Evolutionary conservation across 306 rosid genomes (phyloP).

Genomic region (Glycyrrhiza uralensis): DNA sequence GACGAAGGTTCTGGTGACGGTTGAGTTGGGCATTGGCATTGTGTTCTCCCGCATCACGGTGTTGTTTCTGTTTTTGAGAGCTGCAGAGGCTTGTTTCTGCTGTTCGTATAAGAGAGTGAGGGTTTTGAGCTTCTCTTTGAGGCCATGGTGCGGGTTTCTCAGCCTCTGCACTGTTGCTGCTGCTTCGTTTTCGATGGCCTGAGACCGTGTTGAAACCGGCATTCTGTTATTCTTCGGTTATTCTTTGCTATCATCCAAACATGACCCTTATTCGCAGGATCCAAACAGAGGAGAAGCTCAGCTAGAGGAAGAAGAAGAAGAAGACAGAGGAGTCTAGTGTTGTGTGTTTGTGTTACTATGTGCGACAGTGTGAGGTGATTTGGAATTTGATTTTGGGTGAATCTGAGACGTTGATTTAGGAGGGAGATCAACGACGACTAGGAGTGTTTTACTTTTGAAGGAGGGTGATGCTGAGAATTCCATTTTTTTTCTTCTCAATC

Average conservation of each 20-base stretch:
- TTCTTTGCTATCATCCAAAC: constrained; percentile 23
- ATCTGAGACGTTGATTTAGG: constrained; percentile 42
- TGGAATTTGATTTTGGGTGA: constrained; percentile 25
- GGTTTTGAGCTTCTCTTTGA: constrained; percentile 85
- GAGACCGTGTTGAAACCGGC: constrained; percentile 94
- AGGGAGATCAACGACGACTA: constrained; percentile 20
- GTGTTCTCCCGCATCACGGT: constrained; percentile 66
- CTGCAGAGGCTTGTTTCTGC: constrained; percentile 70
- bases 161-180: constrained; percentile 26
- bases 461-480: constrained; percentile 17
- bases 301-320: constrained; percentile 19
- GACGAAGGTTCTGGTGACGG: constrained; percentile 60
- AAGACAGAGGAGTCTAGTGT: too few species aligned
- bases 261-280: too few species aligned
- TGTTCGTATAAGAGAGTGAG: constrained; percentile 81
- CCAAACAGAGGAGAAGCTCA: background rate
- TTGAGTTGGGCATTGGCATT: constrained; percentile 53
- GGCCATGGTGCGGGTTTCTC: constrained; percentile 82
- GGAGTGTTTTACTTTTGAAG: constrained; percentile 29
- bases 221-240: constrained; percentile 34
- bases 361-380: background rate
- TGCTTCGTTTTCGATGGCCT: constrained; percentile 33
- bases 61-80: constrained; percentile 60
- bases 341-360: too few species aligned
- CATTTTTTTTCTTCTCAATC: too few species aligned